Evolutionary conservation across 192 early-diverging fungal genomes (phyloP).

Genomic region (Chytriomyces confervae): DNA sequence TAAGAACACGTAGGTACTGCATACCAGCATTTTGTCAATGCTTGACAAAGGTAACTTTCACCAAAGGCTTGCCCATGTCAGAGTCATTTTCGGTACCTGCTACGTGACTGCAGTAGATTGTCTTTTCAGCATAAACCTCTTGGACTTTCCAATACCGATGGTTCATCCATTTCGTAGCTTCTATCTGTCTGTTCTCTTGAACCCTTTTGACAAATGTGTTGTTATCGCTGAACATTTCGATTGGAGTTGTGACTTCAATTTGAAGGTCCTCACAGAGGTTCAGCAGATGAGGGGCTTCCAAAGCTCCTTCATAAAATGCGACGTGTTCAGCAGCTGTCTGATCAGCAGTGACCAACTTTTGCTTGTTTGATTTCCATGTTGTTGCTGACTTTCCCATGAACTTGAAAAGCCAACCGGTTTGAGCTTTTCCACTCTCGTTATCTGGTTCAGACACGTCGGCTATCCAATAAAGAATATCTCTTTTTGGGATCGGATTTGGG

Average conservation of each 20-base stretch:
- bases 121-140: not conserved
- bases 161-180: slow-evolving; percentile 9
- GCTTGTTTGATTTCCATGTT: slow-evolving; percentile 1
- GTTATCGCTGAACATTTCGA: slow-evolving; percentile 8
- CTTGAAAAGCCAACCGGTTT: slow-evolving; percentile 5
- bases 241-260: not conserved
- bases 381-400: slow-evolving; percentile 1
- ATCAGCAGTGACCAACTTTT: slow-evolving; percentile 9
- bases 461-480: not conserved
- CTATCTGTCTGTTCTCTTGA: not conserved
- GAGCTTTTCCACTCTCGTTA: slow-evolving; percentile 8
- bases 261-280: slow-evolving; percentile 8
- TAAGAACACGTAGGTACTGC: slow-evolving; percentile 7
- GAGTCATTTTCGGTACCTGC: not conserved
- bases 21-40: not conserved
- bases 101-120: not conserved
- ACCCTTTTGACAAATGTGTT: not conserved
- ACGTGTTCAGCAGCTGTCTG: slow-evolving; percentile 14
- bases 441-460: not conserved
- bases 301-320: slow-evolving; percentile 2
- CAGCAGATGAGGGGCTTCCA: slow-evolving; percentile 1
- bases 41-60: not conserved
- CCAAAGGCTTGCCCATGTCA: not conserved
- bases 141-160: slow-evolving; percentile 12
- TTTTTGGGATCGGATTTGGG: slow-evolving; percentile 8